Conservation (phyloP, 768 basidiomycete species). For the Tulasnella sp. region DNA sequence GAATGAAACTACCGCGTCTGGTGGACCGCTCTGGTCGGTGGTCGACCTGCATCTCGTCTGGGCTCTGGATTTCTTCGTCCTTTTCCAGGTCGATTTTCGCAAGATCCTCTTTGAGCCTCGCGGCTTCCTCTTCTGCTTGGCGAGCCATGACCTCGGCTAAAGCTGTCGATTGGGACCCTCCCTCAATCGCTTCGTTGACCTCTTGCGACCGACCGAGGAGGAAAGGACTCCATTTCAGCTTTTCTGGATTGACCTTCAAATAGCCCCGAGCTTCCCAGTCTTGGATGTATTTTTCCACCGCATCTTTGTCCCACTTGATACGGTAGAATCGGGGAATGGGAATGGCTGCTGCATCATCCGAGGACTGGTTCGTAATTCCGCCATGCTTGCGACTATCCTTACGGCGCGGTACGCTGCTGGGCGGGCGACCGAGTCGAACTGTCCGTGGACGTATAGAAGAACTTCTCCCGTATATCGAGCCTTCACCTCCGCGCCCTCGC, state of each 20-base stretch:
- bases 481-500: background rate
- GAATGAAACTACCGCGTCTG: conserved; percentile 3
- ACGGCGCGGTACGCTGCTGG: conserved; percentile 45
- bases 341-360: conserved; percentile 39
- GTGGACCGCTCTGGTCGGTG: background rate
- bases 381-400: conserved; percentile 49
- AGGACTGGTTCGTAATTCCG: conserved; percentile 38
- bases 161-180: conserved; percentile 4
- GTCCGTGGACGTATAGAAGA: background rate
- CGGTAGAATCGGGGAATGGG: conserved; percentile 65
- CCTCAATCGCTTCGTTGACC: background rate
- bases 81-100: conserved; percentile 8
- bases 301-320: conserved; percentile 63
- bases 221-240: conserved; percentile 93
- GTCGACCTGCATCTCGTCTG: background rate
- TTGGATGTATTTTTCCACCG: conserved; percentile 55
- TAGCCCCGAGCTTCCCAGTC: conserved; percentile 75
- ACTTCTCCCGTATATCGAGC: background rate
- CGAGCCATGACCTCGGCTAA: conserved; percentile 11
- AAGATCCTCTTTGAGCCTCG: background rate
- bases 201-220: conserved; percentile 42
- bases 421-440: background rate
- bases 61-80: conserved; percentile 4
- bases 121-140: background rate
- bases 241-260: conserved; percentile 61